Conservation (phyloP, 2,329 filamentous ascomycete species). For the Daldinia eschscholtzii region DNA sequence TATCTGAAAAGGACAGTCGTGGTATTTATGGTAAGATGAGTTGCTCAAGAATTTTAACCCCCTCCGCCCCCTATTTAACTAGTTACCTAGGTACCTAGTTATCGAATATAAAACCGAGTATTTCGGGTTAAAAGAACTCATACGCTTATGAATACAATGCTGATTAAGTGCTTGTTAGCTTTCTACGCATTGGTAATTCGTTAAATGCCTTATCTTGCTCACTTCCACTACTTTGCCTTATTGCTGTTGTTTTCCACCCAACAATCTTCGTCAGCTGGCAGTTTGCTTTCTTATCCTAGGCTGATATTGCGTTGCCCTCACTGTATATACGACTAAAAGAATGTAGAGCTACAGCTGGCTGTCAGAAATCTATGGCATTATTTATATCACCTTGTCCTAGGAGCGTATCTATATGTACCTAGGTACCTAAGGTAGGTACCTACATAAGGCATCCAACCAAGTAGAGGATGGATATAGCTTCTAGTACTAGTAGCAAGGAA, state of each 20-base stretch:
- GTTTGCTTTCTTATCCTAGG: not conserved
- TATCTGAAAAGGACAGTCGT: not conserved
- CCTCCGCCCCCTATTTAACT: too few species aligned
- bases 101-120: too few species aligned
- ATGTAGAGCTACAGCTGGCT: not conserved
- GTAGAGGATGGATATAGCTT: not conserved
- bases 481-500: not conserved
- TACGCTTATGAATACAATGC: too few species aligned
- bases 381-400: not conserved
- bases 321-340: not conserved
- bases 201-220: not conserved
- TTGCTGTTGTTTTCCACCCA: not conserved
- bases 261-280: not conserved
- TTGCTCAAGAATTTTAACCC: not conserved
- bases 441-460: not conserved
- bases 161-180: too few species aligned
- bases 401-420: not conserved
- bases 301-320: too few species aligned
- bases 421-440: not conserved
- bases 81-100: too few species aligned
- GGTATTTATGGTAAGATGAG: not conserved
- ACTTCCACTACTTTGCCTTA: not conserved
- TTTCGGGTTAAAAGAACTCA: too few species aligned
- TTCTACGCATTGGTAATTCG: too few species aligned
- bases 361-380: not conserved